A percentile compares a stretch with the other conserved stretches of the same genome.
These are phyloP conservation scores for Epichloe sylvatica DNA, from an alignment of 2,329 filamentous ascomycete species.

Conservation along the genomic window DNA sequence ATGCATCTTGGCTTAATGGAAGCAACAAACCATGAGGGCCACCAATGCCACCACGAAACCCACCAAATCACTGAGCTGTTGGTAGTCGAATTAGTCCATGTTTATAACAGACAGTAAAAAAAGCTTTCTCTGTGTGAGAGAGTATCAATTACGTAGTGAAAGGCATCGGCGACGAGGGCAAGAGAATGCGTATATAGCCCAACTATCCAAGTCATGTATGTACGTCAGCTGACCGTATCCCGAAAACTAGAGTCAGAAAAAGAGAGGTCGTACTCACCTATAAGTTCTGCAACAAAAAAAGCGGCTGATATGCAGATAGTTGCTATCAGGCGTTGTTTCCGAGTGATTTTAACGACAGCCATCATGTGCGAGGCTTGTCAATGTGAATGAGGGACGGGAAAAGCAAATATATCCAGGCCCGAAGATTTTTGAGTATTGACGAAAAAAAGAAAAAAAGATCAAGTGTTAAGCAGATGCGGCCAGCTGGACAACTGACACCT, in stretches of 20 bases:
- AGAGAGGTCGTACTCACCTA: constrained; percentile 19
- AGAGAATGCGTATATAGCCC: constrained; percentile 59
- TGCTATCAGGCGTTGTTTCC: constrained; percentile 31
- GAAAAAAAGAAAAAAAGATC: neutral
- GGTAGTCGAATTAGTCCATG: too few species aligned
- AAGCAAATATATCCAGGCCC: neutral
- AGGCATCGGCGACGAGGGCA: constrained; percentile 62
- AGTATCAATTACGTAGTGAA: constrained; percentile 47
- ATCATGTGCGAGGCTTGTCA: constrained; percentile 6
- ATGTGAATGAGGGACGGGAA: neutral
- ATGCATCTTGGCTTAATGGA: neutral
- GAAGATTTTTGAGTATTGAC: neutral
- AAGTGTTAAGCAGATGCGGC: neutral
- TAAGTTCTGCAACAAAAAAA: constrained; percentile 42
- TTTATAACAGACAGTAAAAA: neutral
- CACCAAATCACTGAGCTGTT: constrained; percentile 54
- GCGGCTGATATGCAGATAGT: constrained; percentile 35
- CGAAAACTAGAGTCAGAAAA: neutral
- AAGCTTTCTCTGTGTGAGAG: neutral
- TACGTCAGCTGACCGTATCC: neutral
- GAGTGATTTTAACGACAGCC: constrained; percentile 11
- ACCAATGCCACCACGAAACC: constrained; percentile 53
- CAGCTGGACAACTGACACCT: neutral
- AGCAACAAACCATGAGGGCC: constrained; percentile 42
- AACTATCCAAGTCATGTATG: constrained; percentile 23